A percentile compares a stretch with the other conserved stretches of the same genome.
Conservation (phyloP, 345 rosid species). For the Mercurialis annua region DNA sequence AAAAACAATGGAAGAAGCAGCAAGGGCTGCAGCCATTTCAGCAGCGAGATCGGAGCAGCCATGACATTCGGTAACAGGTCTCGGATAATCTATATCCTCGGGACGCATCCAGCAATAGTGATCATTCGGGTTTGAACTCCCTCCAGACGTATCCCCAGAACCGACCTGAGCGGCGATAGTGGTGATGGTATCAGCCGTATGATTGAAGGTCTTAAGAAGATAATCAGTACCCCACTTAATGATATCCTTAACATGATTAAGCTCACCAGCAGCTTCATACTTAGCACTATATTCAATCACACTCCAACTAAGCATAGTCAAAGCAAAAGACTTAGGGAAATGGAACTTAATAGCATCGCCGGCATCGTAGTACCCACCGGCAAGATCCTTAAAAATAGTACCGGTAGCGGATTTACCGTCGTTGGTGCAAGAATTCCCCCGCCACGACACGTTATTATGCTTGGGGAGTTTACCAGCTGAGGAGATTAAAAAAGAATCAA, state of each 20-base stretch:
- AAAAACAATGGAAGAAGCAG: slow-evolving; percentile 93
- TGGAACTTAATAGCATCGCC: slow-evolving; percentile 96
- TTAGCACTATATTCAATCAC: slow-evolving; percentile 93
- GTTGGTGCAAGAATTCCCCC: slow-evolving; percentile 73
- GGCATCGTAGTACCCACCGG: slow-evolving; percentile 89
- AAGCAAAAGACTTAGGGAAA: slow-evolving; percentile 81
- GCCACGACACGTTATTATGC: slow-evolving; percentile 93
- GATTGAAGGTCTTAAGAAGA: slow-evolving; percentile 84
- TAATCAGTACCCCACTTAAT: slow-evolving; percentile 97
- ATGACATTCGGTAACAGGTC: slow-evolving; percentile 66
- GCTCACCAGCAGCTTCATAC: slow-evolving; percentile 91
- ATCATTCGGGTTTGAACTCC: slow-evolving; percentile 63
- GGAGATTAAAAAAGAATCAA: slow-evolving; percentile 1
- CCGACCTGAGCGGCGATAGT: slow-evolving; percentile 79
- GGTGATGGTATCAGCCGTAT: slow-evolving; percentile 66
- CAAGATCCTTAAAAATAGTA: slow-evolving; percentile 55
- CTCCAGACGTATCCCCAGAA: slow-evolving; percentile 80
- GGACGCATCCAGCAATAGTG: slow-evolving; percentile 99
- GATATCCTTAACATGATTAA: slow-evolving; percentile 74
- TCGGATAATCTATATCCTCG: slow-evolving; percentile 85
- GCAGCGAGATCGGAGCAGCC: slow-evolving; percentile 93
- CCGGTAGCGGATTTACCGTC: slow-evolving; percentile 70
- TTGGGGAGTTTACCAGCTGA: slow-evolving; percentile 90
- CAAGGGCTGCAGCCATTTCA: slow-evolving; percentile 96
- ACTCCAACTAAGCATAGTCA: slow-evolving; percentile 99